phyloP scores from a whole-genome alignment of 169 alveolate species.

The Cryptosporidium parvum region DNA sequence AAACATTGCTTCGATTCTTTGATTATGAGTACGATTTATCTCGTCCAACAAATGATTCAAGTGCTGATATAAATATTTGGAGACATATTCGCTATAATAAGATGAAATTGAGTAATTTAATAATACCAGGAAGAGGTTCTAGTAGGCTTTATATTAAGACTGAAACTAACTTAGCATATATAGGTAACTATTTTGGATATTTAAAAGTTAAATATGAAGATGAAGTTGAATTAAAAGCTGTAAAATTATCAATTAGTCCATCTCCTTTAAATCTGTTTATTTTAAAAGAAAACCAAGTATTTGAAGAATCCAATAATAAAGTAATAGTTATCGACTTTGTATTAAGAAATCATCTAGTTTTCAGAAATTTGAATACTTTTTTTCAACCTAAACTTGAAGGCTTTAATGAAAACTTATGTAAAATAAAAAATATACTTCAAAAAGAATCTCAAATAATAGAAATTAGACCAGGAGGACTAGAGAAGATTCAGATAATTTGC shows the following conservation, averaged over 20 bases:
- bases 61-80: constrained; percentile 18
- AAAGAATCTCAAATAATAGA: neutral
- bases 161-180: neutral
- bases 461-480: neutral
- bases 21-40: constrained; percentile 47
- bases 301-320: neutral
- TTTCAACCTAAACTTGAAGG: neutral
- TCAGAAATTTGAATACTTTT: neutral
- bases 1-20: constrained; percentile 17
- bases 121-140: constrained; percentile 66
- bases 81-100: constrained; percentile 15
- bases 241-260: neutral
- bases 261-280: neutral
- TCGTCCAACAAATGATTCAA: constrained; percentile 30
- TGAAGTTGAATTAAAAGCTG: neutral
- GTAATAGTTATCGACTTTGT: neutral
- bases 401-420: neutral
- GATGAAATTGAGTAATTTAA: constrained; percentile 4
- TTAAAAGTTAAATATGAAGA: constrained; percentile 15
- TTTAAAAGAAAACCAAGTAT: neutral
- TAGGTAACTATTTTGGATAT: constrained; percentile 23
- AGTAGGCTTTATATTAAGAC: constrained; percentile 19
- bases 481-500: neutral
- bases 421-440: neutral
- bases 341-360: neutral